phyloP scores from a whole-genome alignment of 805 yeast genomes.

The Saccharomyces mikatae region DNA sequence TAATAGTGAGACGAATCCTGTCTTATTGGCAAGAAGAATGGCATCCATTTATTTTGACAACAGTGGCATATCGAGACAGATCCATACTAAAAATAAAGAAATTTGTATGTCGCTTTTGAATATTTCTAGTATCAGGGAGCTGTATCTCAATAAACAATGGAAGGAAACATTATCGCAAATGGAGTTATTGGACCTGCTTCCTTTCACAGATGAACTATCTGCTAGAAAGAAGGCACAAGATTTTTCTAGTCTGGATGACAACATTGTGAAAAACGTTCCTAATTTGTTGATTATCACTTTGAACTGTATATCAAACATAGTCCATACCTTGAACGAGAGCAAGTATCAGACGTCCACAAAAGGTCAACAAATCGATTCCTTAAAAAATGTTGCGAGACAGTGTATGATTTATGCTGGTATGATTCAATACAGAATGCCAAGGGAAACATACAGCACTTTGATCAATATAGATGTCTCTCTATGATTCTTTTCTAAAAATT shows the following conservation, averaged over 20 bases:
- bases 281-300: conserved; percentile 70
- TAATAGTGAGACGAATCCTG: conserved; percentile 36
- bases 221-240: conserved; percentile 67
- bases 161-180: conserved; percentile 48
- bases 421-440: conserved; percentile 87
- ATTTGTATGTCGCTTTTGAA: conserved; percentile 58
- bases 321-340: conserved; percentile 35
- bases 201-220: conserved; percentile 47
- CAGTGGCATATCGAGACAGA: conserved; percentile 48
- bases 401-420: conserved; percentile 94
- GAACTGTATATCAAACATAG: conserved; percentile 61
- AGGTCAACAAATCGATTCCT: conserved; percentile 45
- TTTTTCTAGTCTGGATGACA: conserved; percentile 54
- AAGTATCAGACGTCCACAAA: conserved; percentile 39
- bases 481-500: background rate
- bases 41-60: conserved; percentile 40
- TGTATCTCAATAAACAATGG: conserved; percentile 50
- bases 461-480: conserved; percentile 50
- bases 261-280: conserved; percentile 72
- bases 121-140: conserved; percentile 59
- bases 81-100: conserved; percentile 48
- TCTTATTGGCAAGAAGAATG: conserved; percentile 32
- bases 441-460: conserved; percentile 65
- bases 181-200: conserved; percentile 56
- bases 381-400: conserved; percentile 64